A percentile compares a stretch with the other conserved stretches of the same genome.
These are phyloP conservation scores for Phialocephala subalpina DNA, from an alignment of 2,329 filamentous ascomycete species.

Conservation along the genomic window DNA sequence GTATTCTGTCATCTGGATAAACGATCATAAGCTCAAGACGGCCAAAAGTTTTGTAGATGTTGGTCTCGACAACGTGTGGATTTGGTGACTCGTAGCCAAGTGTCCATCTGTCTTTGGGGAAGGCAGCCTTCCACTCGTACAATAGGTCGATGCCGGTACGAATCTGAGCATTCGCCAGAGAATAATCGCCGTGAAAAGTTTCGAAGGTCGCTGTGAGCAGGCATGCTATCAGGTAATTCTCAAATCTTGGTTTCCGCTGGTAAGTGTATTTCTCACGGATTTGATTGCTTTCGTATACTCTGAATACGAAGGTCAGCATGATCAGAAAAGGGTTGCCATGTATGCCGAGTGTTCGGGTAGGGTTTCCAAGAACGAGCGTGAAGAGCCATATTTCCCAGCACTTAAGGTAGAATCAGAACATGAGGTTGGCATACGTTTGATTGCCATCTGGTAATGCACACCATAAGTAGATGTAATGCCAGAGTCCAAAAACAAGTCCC, in stretches of 20 bases:
- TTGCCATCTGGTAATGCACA: not conserved
- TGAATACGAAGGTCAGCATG: not conserved
- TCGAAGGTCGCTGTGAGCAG: constrained; percentile 27
- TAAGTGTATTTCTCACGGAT: constrained; percentile 15
- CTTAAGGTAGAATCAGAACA: too few species aligned
- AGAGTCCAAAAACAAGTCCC: not conserved
- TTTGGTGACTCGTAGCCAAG: constrained; percentile 17
- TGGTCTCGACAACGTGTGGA: constrained; percentile 52
- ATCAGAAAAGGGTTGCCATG: not conserved
- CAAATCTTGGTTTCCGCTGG: constrained; percentile 23
- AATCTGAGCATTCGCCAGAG: constrained; percentile 25
- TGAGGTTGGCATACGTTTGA: not conserved
- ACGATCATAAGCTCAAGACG: constrained; percentile 65
- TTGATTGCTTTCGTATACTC: constrained; percentile 25
- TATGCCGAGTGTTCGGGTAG: too few species aligned
- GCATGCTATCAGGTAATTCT: constrained; percentile 26
- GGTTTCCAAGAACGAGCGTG: not conserved
- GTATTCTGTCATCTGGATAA: constrained; percentile 48
- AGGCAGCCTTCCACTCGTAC: constrained; percentile 39
- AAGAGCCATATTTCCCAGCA: too few species aligned
- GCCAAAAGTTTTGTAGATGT: constrained; percentile 66
- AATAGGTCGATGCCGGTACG: constrained; percentile 22
- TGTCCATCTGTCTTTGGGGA: not conserved
- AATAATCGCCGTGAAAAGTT: constrained; percentile 23
- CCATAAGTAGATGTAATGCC: not conserved